These are phyloP conservation scores for Adiantum capillusveneris DNA, from an alignment of 75 land plant genomes.

Conservation along the genomic window DNA sequence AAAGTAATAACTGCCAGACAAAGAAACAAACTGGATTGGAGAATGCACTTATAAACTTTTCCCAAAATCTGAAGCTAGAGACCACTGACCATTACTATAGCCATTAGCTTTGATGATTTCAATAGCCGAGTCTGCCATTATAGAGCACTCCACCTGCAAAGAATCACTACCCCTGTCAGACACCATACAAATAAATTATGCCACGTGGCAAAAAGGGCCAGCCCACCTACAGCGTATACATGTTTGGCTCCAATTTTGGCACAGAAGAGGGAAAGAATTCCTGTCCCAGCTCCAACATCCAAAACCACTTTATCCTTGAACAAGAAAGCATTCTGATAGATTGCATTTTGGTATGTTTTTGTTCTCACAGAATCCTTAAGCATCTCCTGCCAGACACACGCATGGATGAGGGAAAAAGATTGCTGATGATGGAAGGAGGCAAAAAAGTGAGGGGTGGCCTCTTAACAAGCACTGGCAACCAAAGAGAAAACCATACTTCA, in stretches of 20 bases:
- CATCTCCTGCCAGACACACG: constrained; percentile 72
- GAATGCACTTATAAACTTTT: too few relatives aligned
- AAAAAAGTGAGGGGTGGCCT: too few relatives aligned
- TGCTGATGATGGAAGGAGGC: too few relatives aligned
- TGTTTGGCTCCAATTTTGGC: constrained; percentile 97
- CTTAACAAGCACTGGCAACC: too few relatives aligned
- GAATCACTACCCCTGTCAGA: background rate
- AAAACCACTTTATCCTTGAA: constrained; percentile 91
- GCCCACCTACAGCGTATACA: constrained; percentile 81
- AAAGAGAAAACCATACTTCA: constrained; percentile 55
- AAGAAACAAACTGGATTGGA: too few relatives aligned
- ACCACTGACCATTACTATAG: constrained; percentile 63
- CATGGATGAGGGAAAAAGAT: background rate
- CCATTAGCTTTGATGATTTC: constrained; percentile 86
- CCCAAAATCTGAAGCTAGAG: background rate
- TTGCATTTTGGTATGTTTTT: constrained; percentile 89
- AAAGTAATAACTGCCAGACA: constrained; percentile 75
- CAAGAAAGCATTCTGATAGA: constrained; percentile 82
- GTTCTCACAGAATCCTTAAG: constrained; percentile 92
- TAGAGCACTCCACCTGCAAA: constrained; percentile 92
- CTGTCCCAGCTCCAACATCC: constrained; percentile 99
- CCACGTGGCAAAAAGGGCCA: background rate
- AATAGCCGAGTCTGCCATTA: constrained; percentile 92
- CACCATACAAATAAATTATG: background rate
- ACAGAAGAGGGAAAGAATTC: constrained; percentile 92